Evolutionary conservation across 441 rosid species (phyloP).

Genomic region (Aleurites moluccanus): DNA sequence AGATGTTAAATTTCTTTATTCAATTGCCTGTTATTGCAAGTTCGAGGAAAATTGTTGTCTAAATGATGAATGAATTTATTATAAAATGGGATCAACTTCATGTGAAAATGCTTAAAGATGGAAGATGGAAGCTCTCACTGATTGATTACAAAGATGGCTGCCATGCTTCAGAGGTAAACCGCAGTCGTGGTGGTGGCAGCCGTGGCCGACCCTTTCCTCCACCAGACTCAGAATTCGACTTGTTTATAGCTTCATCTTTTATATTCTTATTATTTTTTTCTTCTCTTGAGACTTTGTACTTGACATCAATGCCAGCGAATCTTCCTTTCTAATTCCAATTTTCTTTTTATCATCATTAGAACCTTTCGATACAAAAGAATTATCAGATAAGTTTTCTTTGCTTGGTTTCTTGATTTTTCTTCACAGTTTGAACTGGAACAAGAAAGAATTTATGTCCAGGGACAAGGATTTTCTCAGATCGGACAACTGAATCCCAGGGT

Average conservation of each 20-base stretch:
- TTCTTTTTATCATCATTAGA: conserved; percentile 7
- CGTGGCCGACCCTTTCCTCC: conserved; percentile 19
- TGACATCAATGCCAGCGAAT: conserved; percentile 34
- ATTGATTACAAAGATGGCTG: too few species aligned
- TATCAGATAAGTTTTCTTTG: neutral
- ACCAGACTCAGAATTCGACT: neutral
- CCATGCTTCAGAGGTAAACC: too few species aligned
- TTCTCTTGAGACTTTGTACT: conserved; percentile 16
- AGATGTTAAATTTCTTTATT: too few species aligned
- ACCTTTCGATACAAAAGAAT: neutral
- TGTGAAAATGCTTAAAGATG: too few species aligned
- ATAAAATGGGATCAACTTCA: too few species aligned
- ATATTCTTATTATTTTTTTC: neutral
- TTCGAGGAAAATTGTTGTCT: too few species aligned
- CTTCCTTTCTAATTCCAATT: conserved; percentile 19
- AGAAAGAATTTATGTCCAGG: conserved; percentile 42
- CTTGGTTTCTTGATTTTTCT: conserved; percentile 34
- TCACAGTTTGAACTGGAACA: conserved; percentile 38
- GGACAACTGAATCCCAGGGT: conserved; percentile 49
- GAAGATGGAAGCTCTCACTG: too few species aligned
- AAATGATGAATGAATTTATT: too few species aligned
- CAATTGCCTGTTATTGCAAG: too few species aligned
- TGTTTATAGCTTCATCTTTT: conserved; percentile 3
- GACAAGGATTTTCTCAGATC: conserved; percentile 41
- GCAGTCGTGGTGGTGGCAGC: too few species aligned